Base-by-base conservation (phyloP, 1,284 basidiomycete genomes). In the Ganoderma lingzhi region DNA sequence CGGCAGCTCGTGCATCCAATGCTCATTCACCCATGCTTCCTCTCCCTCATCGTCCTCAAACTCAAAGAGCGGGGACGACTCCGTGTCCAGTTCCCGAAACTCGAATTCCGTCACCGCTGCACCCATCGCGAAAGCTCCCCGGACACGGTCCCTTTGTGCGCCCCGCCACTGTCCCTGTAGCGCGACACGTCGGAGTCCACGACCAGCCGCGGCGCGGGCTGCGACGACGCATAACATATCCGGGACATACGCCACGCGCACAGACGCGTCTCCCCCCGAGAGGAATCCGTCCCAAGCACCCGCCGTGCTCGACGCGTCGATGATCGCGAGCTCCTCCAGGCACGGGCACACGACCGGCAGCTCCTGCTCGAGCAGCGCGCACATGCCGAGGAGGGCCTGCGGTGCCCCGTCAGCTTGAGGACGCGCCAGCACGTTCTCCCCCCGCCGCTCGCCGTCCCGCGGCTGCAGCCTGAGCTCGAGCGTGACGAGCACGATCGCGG, bases 311-410 rank as follows among this genome's bases (percentile, higher is more conserved):
- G 53, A 32, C 4, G 30, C 53, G 30, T 55, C 53, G 5, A 55
- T 55, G 14, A 55, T 5, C 28, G 53, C 53, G 30, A 55, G 30
- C 53, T 30, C 28, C 6, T 3, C 30, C 15, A 55, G 53, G 17
- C 28, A 55, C 14, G 53, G 53, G 30, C 53, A 55, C 53, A 55
- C 53, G 14, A 55, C 30, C 14, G 53, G 30, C 53, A 55, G 53
- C 30, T 32, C 30, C 53, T 55, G 30, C 14, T 55, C 53, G 9
- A 55, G 30, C 5, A 55, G 53, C 15, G 53, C 14, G 30, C 53
- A 55, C 53, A 55, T 30, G 53, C 53, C 30, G 1, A 55, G 53
- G 9, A 55, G 53, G 14, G 53, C 53, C 14, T 15, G 53, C 30
- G 53, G 53, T 6, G 53, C 53, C 12, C 30, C 53, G 15, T 55